Base-by-base conservation (phyloP, 441 rosid genomes). In the Syzygium malaccense region DNA sequence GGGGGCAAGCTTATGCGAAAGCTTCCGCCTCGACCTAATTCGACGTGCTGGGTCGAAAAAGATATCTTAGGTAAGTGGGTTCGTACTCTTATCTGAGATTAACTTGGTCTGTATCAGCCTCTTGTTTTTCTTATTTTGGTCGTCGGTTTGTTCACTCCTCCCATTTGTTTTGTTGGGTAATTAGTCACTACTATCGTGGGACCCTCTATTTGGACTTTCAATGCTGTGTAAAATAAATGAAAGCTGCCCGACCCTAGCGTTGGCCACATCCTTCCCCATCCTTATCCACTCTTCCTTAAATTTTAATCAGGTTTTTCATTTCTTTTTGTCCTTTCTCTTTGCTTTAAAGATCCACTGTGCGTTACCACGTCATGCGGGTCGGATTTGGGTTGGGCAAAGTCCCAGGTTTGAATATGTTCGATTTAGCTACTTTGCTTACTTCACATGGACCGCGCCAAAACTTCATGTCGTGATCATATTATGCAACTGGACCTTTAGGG, bases 1-100 rank as follows among this genome's bases (percentile, higher is more conserved):
- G 0, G 18, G 18, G 25, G 28, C 26, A 2, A 75, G 23, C 41
- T 12, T 25, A 75, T 37, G 7, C 1, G 5, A 75, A 37, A 41
- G 49, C 8, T 75, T 75, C 1, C 0, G 1, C 10, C 7, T 75
- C 23, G 25, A 37, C 26, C 17, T 15, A 1, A 37, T 37, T 37
- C 28, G 14, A 3, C 2, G 28, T 6, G 18, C 2, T 26, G 7
- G 28, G 17, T 41, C 1, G 2, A 0, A n/a, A 41, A 75, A 41
- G 2, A 41, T 41, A 3, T 23, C 15, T 12, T 5, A 5, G 25
- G 1, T 41, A 14, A 3, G 6, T 11, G 2, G 23, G n/a, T 5
- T 3, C 0, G 1, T 2, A 37, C 0, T 37, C 2, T 75, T 37
- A 75, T 12, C 3, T 75, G 5, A 41, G 18, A 7, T 41, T 20